A percentile compares a stretch with the other conserved stretches of the same genome.
These are phyloP conservation scores for Musa troglodytarum DNA, from an alignment of 176 grass and related monocot genomes.

Conservation along the genomic window DNA sequence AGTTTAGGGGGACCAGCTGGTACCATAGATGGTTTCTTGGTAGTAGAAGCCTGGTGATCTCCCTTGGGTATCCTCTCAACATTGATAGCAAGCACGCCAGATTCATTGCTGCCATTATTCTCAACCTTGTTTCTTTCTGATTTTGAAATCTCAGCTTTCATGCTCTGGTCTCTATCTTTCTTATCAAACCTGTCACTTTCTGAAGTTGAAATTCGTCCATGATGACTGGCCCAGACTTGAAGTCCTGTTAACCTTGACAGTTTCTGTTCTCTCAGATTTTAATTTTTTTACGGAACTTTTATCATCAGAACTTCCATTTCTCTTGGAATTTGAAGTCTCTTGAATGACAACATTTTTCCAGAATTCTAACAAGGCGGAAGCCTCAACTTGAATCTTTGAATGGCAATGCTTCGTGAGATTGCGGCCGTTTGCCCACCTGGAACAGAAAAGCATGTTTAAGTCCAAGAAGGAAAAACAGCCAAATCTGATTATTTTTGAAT, in stretches of 20 bases:
- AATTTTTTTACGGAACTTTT: no score
- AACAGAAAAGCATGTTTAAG: no score
- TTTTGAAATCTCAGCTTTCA: neutral
- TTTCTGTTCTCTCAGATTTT: no score
- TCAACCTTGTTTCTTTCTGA: slow-evolving; percentile 6
- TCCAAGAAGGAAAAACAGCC: no score
- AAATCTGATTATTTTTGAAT: no score
- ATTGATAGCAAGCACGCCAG: neutral
- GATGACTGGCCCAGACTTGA: neutral
- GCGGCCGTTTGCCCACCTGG: no score
- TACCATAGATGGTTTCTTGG: neutral
- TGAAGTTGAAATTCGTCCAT: slow-evolving; percentile 1
- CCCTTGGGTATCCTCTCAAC: neutral
- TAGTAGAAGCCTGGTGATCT: neutral
- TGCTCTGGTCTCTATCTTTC: neutral
- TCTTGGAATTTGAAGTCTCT: no score
- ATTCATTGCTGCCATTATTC: neutral
- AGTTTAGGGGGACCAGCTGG: neutral
- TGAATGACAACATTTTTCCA: no score
- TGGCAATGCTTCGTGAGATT: no score
- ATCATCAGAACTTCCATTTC: no score
- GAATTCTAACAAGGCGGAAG: no score
- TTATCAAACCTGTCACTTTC: neutral
- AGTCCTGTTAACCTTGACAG: neutral
- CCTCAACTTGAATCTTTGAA: no score